These are phyloP conservation scores for Dipodascopsis uninucleata DNA, from an alignment of 805 yeast genomes.

Conservation along the genomic window DNA sequence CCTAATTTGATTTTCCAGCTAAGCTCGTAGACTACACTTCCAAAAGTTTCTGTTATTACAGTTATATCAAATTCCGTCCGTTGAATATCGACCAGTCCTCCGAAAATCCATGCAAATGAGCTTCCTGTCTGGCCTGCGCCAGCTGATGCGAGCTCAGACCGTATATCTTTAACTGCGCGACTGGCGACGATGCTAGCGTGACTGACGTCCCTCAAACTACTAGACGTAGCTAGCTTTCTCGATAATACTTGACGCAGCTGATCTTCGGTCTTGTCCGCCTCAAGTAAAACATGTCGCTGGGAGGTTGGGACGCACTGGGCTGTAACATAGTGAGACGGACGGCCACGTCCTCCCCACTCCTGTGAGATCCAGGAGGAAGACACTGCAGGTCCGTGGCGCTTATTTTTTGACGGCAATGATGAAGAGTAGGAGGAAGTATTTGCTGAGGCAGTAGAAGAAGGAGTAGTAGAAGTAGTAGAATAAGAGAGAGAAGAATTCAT, in stretches of 20 bases:
- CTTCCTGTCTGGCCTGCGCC: conserved; percentile 5
- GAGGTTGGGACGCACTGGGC: not conserved
- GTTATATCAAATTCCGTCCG: conserved; percentile 11
- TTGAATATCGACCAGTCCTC: conserved; percentile 17
- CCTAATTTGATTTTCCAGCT: too few species aligned
- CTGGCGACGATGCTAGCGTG: conserved; percentile 12
- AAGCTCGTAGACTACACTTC: too few species aligned
- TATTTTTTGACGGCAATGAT: conserved; percentile 6
- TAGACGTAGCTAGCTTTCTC: conserved; percentile 2
- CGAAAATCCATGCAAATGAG: conserved; percentile 22
- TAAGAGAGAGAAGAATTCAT: conserved; percentile 9
- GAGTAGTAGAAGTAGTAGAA: not conserved
- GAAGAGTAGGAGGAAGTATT: not conserved
- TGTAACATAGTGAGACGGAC: conserved; percentile 4
- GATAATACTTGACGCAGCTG: conserved; percentile 2
- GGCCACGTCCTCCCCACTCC: conserved; percentile 19
- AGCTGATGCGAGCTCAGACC: not conserved
- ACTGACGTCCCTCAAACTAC: not conserved
- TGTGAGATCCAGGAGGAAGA: conserved; percentile 23
- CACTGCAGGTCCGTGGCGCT: conserved; percentile 25
- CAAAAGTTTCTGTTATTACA: too few species aligned
- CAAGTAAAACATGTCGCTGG: conserved; percentile 7
- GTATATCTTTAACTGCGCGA: conserved; percentile 7
- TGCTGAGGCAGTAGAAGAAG: not conserved
- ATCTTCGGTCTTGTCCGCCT: conserved; percentile 9